Evolutionary conservation across 2,329 filamentous ascomycete species (phyloP).

Genomic region (Nigrospora oryzae): DNA sequence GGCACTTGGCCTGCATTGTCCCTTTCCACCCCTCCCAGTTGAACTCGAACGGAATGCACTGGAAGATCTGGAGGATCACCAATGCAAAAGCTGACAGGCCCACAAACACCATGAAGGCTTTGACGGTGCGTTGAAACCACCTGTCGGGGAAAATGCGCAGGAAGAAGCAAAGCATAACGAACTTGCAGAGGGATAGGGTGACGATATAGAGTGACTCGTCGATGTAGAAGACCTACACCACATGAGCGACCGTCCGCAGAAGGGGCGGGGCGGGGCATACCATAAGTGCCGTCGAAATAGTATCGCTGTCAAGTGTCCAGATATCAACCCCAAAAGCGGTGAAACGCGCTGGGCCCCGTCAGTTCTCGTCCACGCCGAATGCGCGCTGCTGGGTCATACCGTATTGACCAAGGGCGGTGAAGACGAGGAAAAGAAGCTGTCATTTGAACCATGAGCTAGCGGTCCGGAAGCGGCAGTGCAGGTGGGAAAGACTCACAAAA

Average conservation of each 20-base stretch:
- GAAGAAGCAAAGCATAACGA: conserved; percentile 23
- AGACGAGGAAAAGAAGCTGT: conserved; percentile 17
- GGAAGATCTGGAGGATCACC: conserved; percentile 24
- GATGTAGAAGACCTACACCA: conserved; percentile 20
- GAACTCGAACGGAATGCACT: conserved; percentile 22
- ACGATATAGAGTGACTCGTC: conserved; percentile 23
- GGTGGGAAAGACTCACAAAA: conserved; percentile 14
- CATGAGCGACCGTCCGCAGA: not conserved
- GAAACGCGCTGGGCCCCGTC: conserved; percentile 11
- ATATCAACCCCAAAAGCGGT: conserved; percentile 26
- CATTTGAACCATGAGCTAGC: not conserved
- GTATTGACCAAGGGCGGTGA: conserved; percentile 22
- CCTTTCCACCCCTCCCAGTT: conserved; percentile 25
- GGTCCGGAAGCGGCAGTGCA: too few species aligned
- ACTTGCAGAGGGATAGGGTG: conserved; percentile 19
- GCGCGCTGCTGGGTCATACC: conserved; percentile 10
- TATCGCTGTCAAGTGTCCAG: conserved; percentile 21
- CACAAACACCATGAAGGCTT: conserved; percentile 15
- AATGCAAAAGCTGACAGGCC: conserved; percentile 15
- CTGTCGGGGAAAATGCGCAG: conserved; percentile 21
- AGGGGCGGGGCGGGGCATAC: conserved; percentile 7
- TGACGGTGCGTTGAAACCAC: conserved; percentile 16
- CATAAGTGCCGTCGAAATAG: conserved; percentile 20
- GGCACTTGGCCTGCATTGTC: conserved; percentile 14
- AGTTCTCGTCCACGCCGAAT: not conserved